Conservation (phyloP, 805 yeast species). For the Wickerhamomyces pijperi region DNA sequence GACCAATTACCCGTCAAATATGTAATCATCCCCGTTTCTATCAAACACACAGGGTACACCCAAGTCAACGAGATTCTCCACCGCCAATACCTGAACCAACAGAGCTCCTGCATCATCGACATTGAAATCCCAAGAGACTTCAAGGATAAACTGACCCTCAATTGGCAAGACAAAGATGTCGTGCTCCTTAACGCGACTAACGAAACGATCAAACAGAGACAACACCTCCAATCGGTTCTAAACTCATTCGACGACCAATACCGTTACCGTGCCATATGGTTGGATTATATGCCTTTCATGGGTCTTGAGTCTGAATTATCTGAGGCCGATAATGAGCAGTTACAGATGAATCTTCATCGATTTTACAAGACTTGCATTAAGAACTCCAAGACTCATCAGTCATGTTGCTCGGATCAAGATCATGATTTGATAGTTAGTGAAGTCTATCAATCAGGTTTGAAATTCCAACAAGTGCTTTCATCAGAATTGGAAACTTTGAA, state of each 20-base stretch:
- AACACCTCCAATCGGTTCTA: not conserved
- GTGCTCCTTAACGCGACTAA: not conserved
- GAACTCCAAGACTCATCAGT: too few species aligned
- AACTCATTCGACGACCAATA: not conserved
- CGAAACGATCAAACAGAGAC: not conserved
- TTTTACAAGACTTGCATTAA: not conserved
- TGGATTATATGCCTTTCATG: not conserved
- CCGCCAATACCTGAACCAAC: too few species aligned
- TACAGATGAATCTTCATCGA: not conserved
- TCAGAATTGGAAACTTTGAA: not conserved
- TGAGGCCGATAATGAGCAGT: too few species aligned
- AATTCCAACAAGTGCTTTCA: not conserved
- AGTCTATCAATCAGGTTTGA: not conserved
- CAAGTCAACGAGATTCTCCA: not conserved
- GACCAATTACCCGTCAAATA: constrained; percentile 32
- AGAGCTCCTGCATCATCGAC: not conserved
- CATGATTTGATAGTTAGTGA: not conserved
- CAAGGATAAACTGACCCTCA: not conserved
- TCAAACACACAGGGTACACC: not conserved
- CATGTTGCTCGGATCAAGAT: too few species aligned
- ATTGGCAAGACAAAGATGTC: not conserved
- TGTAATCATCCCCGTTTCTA: not conserved
- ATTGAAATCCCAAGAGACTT: not conserved
- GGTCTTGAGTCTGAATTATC: too few species aligned
- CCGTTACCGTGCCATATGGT: not conserved